Conservation (phyloP, 2,329 filamentous ascomycete genomes). For the Xylariaceae sp. region DNA sequence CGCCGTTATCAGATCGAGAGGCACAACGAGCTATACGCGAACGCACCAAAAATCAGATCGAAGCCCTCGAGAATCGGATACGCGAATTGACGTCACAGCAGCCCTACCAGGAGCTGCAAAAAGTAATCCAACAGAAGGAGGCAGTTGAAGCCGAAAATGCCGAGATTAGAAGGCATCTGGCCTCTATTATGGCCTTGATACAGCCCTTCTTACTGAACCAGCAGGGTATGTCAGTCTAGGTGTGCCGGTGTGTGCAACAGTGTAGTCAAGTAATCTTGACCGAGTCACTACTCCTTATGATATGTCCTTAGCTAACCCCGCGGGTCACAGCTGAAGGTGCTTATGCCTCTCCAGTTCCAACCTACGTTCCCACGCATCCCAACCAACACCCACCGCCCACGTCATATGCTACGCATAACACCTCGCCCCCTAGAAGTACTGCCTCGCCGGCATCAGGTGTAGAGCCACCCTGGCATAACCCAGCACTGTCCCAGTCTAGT, state of each 20-base stretch:
- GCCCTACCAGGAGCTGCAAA: conserved; percentile 83
- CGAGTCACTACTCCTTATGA: neutral
- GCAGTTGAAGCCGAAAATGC: conserved; percentile 79
- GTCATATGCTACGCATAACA: conserved; percentile 41
- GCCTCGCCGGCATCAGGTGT: conserved; percentile 44
- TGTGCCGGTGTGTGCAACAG: neutral
- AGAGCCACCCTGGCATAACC: conserved; percentile 40
- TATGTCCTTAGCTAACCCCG: conserved; percentile 11
- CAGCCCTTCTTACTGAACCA: conserved; percentile 58
- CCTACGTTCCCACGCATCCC: conserved; percentile 28
- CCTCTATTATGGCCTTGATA: conserved; percentile 67
- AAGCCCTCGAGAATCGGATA: conserved; percentile 73
- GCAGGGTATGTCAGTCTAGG: conserved; percentile 31
- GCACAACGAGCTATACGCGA: conserved; percentile 85
- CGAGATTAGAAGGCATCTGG: conserved; percentile 73
- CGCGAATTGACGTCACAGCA: conserved; percentile 78
- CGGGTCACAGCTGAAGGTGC: conserved; percentile 38
- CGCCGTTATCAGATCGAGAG: conserved; percentile 69
- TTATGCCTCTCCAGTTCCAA: conserved; percentile 39
- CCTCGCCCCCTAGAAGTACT: conserved; percentile 48
- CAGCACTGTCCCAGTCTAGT: conserved; percentile 32
- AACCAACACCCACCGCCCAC: conserved; percentile 34
- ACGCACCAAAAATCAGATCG: conserved; percentile 80
- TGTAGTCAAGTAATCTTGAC: neutral
- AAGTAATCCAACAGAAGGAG: conserved; percentile 76